phyloP scores from a whole-genome alignment of 1,139 yeast genomes.

The Williopsis jadinii region DNA sequence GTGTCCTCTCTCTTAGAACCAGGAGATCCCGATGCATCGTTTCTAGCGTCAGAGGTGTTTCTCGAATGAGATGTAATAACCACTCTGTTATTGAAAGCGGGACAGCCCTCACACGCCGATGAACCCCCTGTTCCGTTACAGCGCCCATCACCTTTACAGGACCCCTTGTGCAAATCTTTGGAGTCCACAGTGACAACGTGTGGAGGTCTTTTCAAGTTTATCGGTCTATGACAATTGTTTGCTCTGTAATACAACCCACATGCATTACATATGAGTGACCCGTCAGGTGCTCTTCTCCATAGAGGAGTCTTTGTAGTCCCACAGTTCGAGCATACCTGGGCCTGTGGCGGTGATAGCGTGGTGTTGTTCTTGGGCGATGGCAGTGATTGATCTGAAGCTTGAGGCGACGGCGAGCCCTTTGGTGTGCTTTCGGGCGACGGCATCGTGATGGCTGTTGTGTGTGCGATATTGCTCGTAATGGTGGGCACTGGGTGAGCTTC shows the following conservation, averaged over 20 bases:
- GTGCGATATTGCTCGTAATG: no score
- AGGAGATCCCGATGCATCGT: background rate
- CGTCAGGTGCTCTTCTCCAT: constrained; percentile 79
- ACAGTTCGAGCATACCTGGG: constrained; percentile 53
- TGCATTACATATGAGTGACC: constrained; percentile 82
- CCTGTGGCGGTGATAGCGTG: constrained; percentile 1
- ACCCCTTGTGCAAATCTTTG: constrained; percentile 35
- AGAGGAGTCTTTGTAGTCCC: constrained; percentile 79
- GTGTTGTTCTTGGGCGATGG: constrained; percentile 1
- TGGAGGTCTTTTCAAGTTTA: constrained; percentile 63
- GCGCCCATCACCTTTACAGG: constrained; percentile 77
- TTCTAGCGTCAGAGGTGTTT: background rate
- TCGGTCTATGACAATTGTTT: constrained; percentile 76
- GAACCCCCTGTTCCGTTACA: constrained; percentile 89
- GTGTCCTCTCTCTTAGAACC: background rate
- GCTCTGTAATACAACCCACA: constrained; percentile 76
- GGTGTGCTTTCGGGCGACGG: background rate
- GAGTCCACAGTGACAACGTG: constrained; percentile 41
- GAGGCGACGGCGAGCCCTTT: background rate
- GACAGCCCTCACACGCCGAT: constrained; percentile 74
- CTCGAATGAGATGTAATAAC: constrained; percentile 22
- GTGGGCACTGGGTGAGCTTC: no score
- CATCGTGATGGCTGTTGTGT: no score
- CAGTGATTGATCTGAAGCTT: background rate
- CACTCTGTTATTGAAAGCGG: constrained; percentile 70